Base-by-base conservation (phyloP, 768 basidiomycete genomes). In the Leccinellum luteum region DNA sequence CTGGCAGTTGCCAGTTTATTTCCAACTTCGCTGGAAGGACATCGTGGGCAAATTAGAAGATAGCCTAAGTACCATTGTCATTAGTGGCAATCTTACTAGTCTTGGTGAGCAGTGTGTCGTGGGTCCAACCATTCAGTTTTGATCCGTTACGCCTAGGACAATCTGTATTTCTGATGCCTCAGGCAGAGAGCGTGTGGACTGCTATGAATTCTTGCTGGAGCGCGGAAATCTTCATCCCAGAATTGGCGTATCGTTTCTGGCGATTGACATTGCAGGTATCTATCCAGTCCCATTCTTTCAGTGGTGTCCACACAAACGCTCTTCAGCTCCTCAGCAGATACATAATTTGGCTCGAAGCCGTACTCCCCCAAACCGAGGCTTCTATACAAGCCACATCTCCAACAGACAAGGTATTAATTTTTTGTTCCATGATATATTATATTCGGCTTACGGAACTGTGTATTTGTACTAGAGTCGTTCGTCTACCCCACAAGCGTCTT, bases 1-100 rank as follows among this genome's bases (percentile, higher is more conserved):
- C 34, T 99, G 97, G 95, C 97, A 98, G 69, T 81, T 99, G 3
- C 91, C 93, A 1, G 90, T 98, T 9, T 98, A 98, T 69, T 98
- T 96, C 71, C 97, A 99, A 67, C 77, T 99, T 59, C 83, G 96
- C 45, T 96, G 95, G 93, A 97, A 97, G 73, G 96, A 97, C 67
- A 90, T 96, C 52, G 85, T 94, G 0, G 75, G 81, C 1, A 79
- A 77, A 51, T 74, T 97, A 15, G 97, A 99, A 74, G 86, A 87
- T 13, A 73, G 75, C 2, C 73, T 98, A 14, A 67, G 73, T 17
- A 65, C 67, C 19, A 71, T 75, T 23, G 73, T 72, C 44, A 67
- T 86, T 23, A 79, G 81, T 47, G 69, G 78, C 13, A 53, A 61
- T 49, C 17, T 32, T 10, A 47, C 71, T 19, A 67, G 72, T 25